These are phyloP conservation scores for Naganishia kalamii DNA, from an alignment of 768 basidiomycete species.

Conservation along the genomic window DNA sequence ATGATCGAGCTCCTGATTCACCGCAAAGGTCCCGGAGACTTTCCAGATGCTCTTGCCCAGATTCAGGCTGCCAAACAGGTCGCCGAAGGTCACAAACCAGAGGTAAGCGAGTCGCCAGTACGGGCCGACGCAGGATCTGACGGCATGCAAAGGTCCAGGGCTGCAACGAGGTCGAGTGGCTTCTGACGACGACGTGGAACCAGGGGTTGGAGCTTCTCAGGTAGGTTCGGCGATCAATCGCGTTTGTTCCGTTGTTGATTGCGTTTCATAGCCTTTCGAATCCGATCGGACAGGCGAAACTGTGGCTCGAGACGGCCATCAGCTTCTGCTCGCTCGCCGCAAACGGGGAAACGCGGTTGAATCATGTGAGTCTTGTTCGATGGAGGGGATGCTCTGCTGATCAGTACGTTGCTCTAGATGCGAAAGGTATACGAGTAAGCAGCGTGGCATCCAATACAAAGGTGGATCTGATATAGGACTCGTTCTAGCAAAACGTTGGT, in stretches of 20 bases:
- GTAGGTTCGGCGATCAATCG: neutral
- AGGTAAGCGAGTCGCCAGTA: neutral
- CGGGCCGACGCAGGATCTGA: neutral
- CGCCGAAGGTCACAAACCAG: neutral
- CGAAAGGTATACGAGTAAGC: conserved; percentile 5
- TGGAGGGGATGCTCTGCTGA: neutral
- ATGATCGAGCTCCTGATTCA: conserved; percentile 4
- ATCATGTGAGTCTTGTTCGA: neutral
- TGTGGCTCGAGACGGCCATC: conserved; percentile 2
- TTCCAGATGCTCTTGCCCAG: neutral
- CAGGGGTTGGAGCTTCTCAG: conserved; percentile 6
- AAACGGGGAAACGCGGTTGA: neutral
- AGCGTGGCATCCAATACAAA: no score
- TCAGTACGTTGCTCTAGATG: neutral
- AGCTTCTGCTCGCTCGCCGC: neutral
- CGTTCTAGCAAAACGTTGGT: neutral
- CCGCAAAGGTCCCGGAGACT: neutral
- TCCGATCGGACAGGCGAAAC: neutral
- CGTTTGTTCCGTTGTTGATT: neutral
- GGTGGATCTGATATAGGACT: neutral
- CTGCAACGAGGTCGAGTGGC: conserved; percentile 4
- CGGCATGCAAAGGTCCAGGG: neutral
- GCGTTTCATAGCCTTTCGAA: neutral
- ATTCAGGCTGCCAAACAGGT: neutral
- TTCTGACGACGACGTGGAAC: conserved; percentile 4